These are phyloP conservation scores for Penicillium occitanis DNA, from an alignment of 2,329 filamentous ascomycete genomes.

Conservation along the genomic window DNA sequence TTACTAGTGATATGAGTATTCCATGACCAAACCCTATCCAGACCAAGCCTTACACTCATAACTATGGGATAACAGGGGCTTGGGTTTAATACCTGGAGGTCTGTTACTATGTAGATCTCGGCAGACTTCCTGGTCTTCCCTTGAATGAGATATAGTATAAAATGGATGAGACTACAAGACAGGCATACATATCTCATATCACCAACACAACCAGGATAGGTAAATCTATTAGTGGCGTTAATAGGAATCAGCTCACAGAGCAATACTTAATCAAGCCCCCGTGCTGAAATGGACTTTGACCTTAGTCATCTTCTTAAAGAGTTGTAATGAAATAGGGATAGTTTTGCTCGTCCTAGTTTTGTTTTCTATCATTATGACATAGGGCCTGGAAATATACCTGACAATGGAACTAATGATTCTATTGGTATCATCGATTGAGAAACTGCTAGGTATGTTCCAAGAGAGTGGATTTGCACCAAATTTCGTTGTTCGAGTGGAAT, in stretches of 20 bases:
- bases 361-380: constrained; percentile 16
- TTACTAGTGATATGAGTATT: no score
- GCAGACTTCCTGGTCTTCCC: constrained; percentile 8
- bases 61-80: constrained; percentile 2
- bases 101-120: constrained; percentile 10
- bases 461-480: no score
- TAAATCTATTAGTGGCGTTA: constrained; percentile 5
- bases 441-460: no score
- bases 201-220: no score
- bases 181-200: background rate
- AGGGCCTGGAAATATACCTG: constrained; percentile 6
- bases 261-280: constrained; percentile 4
- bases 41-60: no score
- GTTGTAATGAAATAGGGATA: constrained; percentile 7
- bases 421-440: constrained; percentile 8
- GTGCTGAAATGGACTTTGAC: constrained; percentile 1
- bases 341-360: background rate
- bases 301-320: constrained; percentile 7
- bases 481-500: no score
- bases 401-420: constrained; percentile 3
- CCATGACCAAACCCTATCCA: no score
- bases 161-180: background rate
- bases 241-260: constrained; percentile 7
- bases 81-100: constrained; percentile 14
- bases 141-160: constrained; percentile 6